Evolutionary conservation across 495 filamentous ascomycete species (phyloP), one percentile per base, ranked within the genome.

Genomic region (Cercophora scortea): DNA sequence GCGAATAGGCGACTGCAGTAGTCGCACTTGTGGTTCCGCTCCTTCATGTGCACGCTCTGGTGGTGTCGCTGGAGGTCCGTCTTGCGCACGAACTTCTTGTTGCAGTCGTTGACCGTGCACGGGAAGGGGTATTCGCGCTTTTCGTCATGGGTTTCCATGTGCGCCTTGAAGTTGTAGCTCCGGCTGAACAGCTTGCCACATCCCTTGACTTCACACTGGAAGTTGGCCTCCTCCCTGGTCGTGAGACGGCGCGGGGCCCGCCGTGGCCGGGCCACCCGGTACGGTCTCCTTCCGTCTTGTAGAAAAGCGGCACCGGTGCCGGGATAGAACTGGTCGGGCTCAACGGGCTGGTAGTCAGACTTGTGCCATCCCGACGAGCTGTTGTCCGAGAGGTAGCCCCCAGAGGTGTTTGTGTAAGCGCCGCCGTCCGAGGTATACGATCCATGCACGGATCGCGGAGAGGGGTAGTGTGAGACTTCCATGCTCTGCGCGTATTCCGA

Each of bases 81-180:
- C 66, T 86, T 90, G 60, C 92, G 76, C 41, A 87, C 86, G 64
- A 91, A 91, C 48, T 80, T 80, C 71, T 85, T 87, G 59, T 70
- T 77, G 73, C 87, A 93, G 54, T 80, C 71, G 43, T 78, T 65
- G 36, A 79, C 68, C 11, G 65, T 68, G 68, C 91, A 97, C 5
- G 74, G 70, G 66, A 88, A 84, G 1, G 82, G 81, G 59, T 86
- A 84, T 56, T 80, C 82, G 47, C 82, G 75, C 46, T 77, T 79
- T 3, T 90, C 86, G 66, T 96, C 83, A 69, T 97, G 92, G 8
- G 82, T 92, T 62, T 93, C 89, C 76, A 93, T 78, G 67, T 97
- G 92, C 49, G 88, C 84, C 62, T 87, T 89, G 68, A 86, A 89
- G 71, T 97, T 97, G 71, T 91, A 96, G 61, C 82, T 86, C 48